Percentiles rank a stretch among this genome's conserved stretches.
Evolutionary conservation across 225 moss, liverwort and hornwort species (phyloP).

Genomic region (Ulota crispa): DNA sequence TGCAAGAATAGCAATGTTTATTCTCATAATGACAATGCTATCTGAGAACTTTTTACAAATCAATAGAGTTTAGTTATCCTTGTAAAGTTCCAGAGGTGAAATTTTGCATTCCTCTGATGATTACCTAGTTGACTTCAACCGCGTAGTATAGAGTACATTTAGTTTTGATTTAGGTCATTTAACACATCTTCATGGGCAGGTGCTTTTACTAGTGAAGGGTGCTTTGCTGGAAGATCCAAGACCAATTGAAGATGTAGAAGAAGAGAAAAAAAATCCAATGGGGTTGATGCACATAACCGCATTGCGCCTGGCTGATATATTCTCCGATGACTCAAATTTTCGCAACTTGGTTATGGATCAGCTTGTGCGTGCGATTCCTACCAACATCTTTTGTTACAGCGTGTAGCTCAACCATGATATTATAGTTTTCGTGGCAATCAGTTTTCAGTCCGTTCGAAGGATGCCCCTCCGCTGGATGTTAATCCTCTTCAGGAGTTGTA

Average conservation of each 20-base stretch:
- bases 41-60: background rate
- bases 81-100: background rate
- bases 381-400: background rate
- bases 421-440: conserved; percentile 2
- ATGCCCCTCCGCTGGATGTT: background rate
- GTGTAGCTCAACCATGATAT: conserved; percentile 10
- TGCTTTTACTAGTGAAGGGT: conserved; percentile 85
- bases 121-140: background rate
- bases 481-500: background rate
- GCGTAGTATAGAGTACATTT: conserved; percentile 6
- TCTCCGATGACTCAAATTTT: conserved; percentile 98
- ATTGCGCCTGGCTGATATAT: conserved; percentile 89
- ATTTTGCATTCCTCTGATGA: background rate
- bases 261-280: conserved; percentile 87
- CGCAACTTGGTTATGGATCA: conserved; percentile 96
- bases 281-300: conserved; percentile 92
- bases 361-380: conserved; percentile 66
- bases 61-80: background rate
- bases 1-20: background rate
- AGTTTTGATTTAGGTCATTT: conserved; percentile 26
- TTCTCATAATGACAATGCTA: background rate
- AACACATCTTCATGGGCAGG: conserved; percentile 59
- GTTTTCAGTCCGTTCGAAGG: background rate
- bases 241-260: conserved; percentile 68
- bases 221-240: conserved; percentile 90